phyloP scores from a whole-genome alignment of 202 grass and related monocot species.

The Eragrostis tef region DNA sequence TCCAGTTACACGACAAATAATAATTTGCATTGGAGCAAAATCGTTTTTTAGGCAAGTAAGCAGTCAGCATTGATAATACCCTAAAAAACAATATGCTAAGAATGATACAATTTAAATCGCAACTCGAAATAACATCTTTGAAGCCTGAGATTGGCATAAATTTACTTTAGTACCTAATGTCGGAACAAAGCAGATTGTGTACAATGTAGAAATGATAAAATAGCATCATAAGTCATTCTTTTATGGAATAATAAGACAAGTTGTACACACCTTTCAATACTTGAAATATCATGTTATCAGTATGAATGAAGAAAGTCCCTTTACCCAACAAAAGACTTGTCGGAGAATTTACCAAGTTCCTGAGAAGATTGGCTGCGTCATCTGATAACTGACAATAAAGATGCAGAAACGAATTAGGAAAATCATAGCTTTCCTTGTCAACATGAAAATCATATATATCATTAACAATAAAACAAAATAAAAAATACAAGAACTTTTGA shows the following conservation, averaged over 20 bases:
- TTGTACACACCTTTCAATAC: slow-evolving; percentile 75
- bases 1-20: slow-evolving; percentile 11
- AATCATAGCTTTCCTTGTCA: background rate
- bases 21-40: too few relatives aligned
- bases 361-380: slow-evolving; percentile 69
- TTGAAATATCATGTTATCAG: slow-evolving; percentile 80
- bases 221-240: background rate
- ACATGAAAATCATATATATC: background rate
- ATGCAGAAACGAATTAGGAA: slow-evolving; percentile 12
- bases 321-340: slow-evolving; percentile 81
- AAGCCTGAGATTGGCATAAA: slow-evolving; percentile 9
- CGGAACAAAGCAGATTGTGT: background rate
- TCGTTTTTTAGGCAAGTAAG: background rate
- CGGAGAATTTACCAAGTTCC: slow-evolving; percentile 78
- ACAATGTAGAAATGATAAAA: slow-evolving; percentile 15
- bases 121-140: background rate
- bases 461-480: background rate
- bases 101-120: background rate
- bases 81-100: background rate
- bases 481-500: background rate
- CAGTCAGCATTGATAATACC: background rate
- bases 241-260: slow-evolving; percentile 31
- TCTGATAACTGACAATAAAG: slow-evolving; percentile 64
- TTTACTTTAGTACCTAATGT: background rate
- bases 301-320: slow-evolving; percentile 83